Conservation (phyloP, 257 asterid species). For the Perilla frutescens region DNA sequence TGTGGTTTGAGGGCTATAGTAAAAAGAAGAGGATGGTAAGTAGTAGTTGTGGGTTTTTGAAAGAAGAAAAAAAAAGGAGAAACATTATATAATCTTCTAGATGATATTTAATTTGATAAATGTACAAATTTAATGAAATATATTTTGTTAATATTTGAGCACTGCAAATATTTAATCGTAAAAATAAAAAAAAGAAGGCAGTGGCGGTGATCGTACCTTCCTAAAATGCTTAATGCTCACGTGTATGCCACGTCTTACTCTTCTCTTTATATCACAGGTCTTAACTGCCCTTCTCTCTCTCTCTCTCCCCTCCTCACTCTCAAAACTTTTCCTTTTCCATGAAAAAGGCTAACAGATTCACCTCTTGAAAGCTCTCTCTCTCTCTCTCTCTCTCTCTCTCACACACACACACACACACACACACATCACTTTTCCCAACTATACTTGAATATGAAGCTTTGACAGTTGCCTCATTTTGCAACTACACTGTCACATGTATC, state of each 20-base stretch:
- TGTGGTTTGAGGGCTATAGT: too few relatives aligned
- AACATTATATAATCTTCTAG: too few relatives aligned
- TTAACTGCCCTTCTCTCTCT: slow-evolving; percentile 30
- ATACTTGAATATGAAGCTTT: slow-evolving; percentile 49
- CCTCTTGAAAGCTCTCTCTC: slow-evolving; percentile 29
- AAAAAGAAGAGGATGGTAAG: too few relatives aligned
- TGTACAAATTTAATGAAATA: too few relatives aligned
- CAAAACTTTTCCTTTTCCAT: slow-evolving; percentile 55
- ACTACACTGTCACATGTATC: slow-evolving; percentile 49
- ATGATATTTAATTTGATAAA: too few relatives aligned
- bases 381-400: slow-evolving; percentile 25
- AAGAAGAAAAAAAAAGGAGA: too few relatives aligned
- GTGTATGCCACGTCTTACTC: slow-evolving; percentile 59
- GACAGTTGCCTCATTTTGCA: slow-evolving; percentile 45
- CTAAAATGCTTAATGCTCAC: slow-evolving; percentile 40
- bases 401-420: slow-evolving; percentile 27
- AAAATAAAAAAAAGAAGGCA: background rate
- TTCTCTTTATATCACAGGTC: slow-evolving; percentile 46
- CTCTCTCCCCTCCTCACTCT: slow-evolving; percentile 20
- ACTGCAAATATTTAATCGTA: background rate
- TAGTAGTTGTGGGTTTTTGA: too few relatives aligned
- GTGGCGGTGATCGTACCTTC: slow-evolving; percentile 35
- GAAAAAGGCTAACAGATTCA: slow-evolving; percentile 52
- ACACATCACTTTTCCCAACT: slow-evolving; percentile 27
- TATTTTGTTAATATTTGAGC: background rate